Evolutionary conservation across 805 yeast genomes (phyloP).

Genomic region (Vanderwaltozyma tropicalis): DNA sequence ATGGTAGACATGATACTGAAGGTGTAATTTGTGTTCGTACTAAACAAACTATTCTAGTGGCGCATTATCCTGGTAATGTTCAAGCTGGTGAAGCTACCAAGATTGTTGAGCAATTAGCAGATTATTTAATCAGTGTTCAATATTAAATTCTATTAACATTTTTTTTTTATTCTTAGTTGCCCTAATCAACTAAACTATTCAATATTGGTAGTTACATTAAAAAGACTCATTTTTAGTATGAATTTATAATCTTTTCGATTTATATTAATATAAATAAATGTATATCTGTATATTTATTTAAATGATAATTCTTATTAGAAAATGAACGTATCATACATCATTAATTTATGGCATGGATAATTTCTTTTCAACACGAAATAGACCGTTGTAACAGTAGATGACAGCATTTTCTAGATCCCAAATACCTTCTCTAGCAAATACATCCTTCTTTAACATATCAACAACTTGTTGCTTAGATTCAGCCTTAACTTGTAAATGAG

Average conservation of each 20-base stretch:
- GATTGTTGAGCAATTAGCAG: conserved; percentile 92
- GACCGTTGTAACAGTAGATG: conserved; percentile 45
- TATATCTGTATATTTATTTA: too few species aligned
- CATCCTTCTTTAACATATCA: conserved; percentile 52
- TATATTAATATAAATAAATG: not conserved
- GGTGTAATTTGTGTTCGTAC: conserved; percentile 91
- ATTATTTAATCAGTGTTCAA: conserved; percentile 80
- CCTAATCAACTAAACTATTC: not conserved
- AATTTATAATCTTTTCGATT: not conserved
- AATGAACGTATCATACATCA: too few species aligned
- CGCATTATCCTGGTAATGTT: conserved; percentile 87
- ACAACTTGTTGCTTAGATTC: conserved; percentile 55
- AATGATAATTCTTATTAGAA: too few species aligned
- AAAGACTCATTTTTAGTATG: too few species aligned
- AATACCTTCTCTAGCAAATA: conserved; percentile 53
- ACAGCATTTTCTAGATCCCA: conserved; percentile 64
- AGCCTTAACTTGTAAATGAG: conserved; percentile 53
- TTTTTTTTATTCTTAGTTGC: not conserved
- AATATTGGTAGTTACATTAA: too few species aligned
- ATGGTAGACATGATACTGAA: conserved; percentile 82
- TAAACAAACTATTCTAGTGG: conserved; percentile 81
- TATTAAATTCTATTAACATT: conserved; percentile 35
- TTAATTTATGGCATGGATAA: too few species aligned
- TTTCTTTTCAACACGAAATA: conserved; percentile 31
- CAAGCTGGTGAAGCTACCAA: conserved; percentile 93